Conservation (phyloP, 176 grass and related monocot genomes). For the Aegilops umbellulata region DNA sequence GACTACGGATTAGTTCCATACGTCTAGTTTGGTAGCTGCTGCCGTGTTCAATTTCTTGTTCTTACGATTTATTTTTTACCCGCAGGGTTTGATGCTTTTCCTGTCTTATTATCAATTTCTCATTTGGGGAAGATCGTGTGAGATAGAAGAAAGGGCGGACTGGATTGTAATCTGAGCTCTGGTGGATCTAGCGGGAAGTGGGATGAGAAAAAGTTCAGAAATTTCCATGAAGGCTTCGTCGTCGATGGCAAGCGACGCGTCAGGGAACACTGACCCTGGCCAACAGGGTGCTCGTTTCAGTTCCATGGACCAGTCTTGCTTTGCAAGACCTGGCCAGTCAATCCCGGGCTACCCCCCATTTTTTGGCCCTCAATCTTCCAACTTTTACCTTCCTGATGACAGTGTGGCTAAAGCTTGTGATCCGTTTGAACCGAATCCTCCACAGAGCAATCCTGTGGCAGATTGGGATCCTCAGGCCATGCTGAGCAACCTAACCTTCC, state of each 20-base stretch:
- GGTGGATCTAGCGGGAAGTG: constrained; percentile 24
- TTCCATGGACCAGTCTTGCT: constrained; percentile 40
- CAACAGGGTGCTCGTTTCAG: constrained; percentile 32
- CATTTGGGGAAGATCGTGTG: not conserved
- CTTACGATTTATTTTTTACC: constrained; percentile 10
- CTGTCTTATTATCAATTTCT: constrained; percentile 11
- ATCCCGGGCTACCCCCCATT: constrained; percentile 51
- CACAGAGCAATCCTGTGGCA: constrained; percentile 27
- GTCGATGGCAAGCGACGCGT: constrained; percentile 19
- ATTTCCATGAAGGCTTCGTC: constrained; percentile 46
- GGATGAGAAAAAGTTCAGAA: constrained; percentile 46
- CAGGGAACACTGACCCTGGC: constrained; percentile 33
- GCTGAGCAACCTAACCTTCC: constrained; percentile 69
- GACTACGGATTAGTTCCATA: not conserved
- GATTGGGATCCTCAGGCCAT: constrained; percentile 78
- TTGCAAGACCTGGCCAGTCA: constrained; percentile 40
- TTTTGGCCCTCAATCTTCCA: constrained; percentile 40
- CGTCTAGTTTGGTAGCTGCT: not conserved
- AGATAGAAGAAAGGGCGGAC: constrained; percentile 34
- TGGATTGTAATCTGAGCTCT: constrained; percentile 24
- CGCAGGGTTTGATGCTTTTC: constrained; percentile 31
- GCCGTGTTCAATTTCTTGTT: not conserved
- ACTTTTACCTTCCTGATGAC: constrained; percentile 46
- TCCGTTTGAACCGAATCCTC: constrained; percentile 49
- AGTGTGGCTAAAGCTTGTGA: constrained; percentile 43